Percentiles rank a stretch among this genome's conserved stretches.
Evolutionary conservation across 2,329 filamentous ascomycete genomes (phyloP).

Genomic region (Paraphoma sp.): DNA sequence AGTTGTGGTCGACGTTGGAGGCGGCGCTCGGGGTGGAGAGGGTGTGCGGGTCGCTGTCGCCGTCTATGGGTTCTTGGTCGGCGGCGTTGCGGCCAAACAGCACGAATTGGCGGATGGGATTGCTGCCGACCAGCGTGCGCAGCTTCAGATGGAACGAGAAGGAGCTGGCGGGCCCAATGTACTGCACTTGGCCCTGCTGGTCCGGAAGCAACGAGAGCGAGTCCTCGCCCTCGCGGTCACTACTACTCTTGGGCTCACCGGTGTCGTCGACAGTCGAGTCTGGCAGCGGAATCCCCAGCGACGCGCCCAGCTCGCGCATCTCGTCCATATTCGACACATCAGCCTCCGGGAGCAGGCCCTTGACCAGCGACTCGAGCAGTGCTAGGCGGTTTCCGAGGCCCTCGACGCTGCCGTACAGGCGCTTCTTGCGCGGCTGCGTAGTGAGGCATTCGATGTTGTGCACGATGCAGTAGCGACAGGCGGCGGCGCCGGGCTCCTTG

Average conservation of each 20-base stretch:
- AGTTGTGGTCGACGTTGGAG: constrained; percentile 28
- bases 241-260: constrained; percentile 22
- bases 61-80: constrained; percentile 30
- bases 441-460: constrained; percentile 52
- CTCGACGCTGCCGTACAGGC: constrained; percentile 53
- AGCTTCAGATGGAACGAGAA: constrained; percentile 53
- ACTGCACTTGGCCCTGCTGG: constrained; percentile 54
- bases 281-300: constrained; percentile 51
- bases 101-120: constrained; percentile 44
- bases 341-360: constrained; percentile 52
- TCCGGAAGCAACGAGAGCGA: constrained; percentile 48
- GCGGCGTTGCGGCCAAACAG: constrained; percentile 53
- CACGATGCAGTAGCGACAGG: constrained; percentile 52
- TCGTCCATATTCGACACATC: constrained; percentile 52
- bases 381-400: constrained; percentile 49
- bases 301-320: constrained; percentile 48
- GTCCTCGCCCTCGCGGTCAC: constrained; percentile 42
- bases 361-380: constrained; percentile 54
- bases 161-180: constrained; percentile 53
- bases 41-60: constrained; percentile 22
- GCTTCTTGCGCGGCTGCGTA: constrained; percentile 55
- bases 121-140: constrained; percentile 46
- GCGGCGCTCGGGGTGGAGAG: constrained; percentile 28
- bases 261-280: constrained; percentile 23
- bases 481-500: constrained; percentile 45